Conservation (phyloP, 2,329 filamentous ascomycete genomes). For the Cadophora sp. region DNA sequence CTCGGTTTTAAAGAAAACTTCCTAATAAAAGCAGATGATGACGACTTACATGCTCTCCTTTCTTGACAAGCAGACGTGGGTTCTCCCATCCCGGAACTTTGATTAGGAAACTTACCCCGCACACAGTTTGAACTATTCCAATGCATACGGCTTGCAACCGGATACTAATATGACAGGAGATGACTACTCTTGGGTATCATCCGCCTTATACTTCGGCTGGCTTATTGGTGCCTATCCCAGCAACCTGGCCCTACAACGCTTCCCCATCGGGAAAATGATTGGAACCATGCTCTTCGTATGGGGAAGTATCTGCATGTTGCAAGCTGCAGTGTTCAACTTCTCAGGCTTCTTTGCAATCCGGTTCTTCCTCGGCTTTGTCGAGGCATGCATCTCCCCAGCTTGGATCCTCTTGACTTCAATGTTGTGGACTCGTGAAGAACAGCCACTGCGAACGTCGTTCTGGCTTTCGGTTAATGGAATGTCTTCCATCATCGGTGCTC, state of each 20-base stretch:
- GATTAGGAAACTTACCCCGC: not conserved
- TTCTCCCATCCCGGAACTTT: not conserved
- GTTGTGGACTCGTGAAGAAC: constrained; percentile 69
- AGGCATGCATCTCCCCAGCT: constrained; percentile 67
- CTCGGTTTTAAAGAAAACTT: no score
- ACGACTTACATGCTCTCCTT: no score
- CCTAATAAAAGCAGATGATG: not conserved
- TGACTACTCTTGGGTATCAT: constrained; percentile 23
- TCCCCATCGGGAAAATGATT: constrained; percentile 52
- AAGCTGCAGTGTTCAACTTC: constrained; percentile 50
- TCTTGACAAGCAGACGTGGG: not conserved
- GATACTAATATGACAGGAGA: constrained; percentile 19
- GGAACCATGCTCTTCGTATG: constrained; percentile 55
- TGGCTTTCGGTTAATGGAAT: constrained; percentile 62
- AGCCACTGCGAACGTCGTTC: constrained; percentile 67
- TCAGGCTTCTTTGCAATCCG: constrained; percentile 69
- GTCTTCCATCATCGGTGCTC: constrained; percentile 65
- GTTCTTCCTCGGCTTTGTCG: constrained; percentile 65
- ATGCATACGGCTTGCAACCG: constrained; percentile 20
- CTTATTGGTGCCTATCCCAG: constrained; percentile 50
- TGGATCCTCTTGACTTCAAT: constrained; percentile 67
- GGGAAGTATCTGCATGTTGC: constrained; percentile 37
- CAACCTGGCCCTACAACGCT: constrained; percentile 50
- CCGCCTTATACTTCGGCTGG: constrained; percentile 47
- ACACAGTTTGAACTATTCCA: constrained; percentile 19